phyloP scores from a whole-genome alignment of 2,329 filamentous ascomycete genomes.

The Mycogone perniciosa region DNA sequence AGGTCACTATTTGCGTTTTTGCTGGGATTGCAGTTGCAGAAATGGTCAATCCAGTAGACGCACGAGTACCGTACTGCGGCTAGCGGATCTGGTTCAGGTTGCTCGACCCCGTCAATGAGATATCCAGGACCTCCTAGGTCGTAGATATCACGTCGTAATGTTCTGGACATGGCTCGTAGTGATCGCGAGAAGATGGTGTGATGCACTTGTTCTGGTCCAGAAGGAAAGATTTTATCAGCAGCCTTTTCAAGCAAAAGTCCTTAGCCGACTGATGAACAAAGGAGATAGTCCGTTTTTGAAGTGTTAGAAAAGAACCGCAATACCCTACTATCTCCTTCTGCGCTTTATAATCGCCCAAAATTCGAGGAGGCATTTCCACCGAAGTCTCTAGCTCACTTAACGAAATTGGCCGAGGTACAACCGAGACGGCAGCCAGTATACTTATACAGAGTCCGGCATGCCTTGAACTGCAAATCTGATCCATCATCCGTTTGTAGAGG shows the following conservation, averaged over 20 bases:
- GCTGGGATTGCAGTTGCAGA: not conserved
- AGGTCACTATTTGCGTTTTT: not conserved
- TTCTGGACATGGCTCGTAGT: not conserved
- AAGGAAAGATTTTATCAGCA: constrained; percentile 22
- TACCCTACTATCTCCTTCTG: not conserved
- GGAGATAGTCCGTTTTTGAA: not conserved
- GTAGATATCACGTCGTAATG: constrained; percentile 20
- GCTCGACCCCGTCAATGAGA: constrained; percentile 5
- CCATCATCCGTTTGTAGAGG: no score
- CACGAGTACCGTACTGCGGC: constrained; percentile 9
- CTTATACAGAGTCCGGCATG: no score
- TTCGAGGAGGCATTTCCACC: no score
- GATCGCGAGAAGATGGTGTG: not conserved
- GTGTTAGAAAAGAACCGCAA: constrained; percentile 4
- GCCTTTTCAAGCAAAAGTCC: constrained; percentile 6
- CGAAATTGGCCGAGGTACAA: no score
- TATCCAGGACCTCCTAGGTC: constrained; percentile 14
- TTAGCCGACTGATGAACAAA: constrained; percentile 9
- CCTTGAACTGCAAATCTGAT: no score
- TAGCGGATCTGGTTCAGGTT: constrained; percentile 12
- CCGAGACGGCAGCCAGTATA: no score
- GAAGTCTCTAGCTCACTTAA: no score
- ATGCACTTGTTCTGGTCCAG: constrained; percentile 10
- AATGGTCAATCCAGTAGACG: constrained; percentile 13
- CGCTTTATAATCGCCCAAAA: no score